Evolutionary conservation across 2,329 filamentous ascomycete species (phyloP), one percentile per base, ranked within the genome.

Genomic region (Tolypocladium capitatum): DNA sequence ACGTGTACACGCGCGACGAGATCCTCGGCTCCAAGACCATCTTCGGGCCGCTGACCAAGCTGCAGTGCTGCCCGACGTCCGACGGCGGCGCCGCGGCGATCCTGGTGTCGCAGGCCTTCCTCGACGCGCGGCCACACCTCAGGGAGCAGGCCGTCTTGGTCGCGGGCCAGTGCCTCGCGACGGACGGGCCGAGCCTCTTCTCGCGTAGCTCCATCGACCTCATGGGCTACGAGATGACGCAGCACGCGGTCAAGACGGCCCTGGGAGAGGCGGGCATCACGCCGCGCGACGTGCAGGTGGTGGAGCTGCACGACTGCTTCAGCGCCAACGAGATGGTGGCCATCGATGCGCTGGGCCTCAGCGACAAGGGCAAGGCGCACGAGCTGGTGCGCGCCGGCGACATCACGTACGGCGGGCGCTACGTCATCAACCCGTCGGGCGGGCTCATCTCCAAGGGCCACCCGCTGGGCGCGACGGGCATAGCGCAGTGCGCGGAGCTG

Each of bases 61-160:
- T 97, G n/a, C 92, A 97, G 71, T 97, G 91, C 76, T 96, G 91
- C 68, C 91, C 92, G 1, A 97, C 91, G 1, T 94, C 88, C 0
- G 92, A 97, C 65, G 91, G 91, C 44, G 86, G 83, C 43, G 91
- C 89, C 1, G 89, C 92, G 1, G 87, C 86, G 14, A 83, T 97
- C 31, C 71, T 98, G 46, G 89, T 95, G 47, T 94, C 88, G 0
- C 83, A 95, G 67, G 77, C 75, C 43, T 97, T 96, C 75, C 78
- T 97, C 47, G 84, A 91, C 59, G 83, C 83, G 9, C 79, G 87
- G 21, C 90, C 90, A 1, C 81, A 94, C 58, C 79, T 96, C 50
- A 83, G 81, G 61, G 73, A 78, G 48, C 86, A 90, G 58, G 91
- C 92, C n/a, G 71, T 97, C 52, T 74, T 88, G 48, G 87, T 97